phyloP scores from a whole-genome alignment of 2,329 filamentous ascomycete genomes.

The Thermoascus crustaceus region DNA sequence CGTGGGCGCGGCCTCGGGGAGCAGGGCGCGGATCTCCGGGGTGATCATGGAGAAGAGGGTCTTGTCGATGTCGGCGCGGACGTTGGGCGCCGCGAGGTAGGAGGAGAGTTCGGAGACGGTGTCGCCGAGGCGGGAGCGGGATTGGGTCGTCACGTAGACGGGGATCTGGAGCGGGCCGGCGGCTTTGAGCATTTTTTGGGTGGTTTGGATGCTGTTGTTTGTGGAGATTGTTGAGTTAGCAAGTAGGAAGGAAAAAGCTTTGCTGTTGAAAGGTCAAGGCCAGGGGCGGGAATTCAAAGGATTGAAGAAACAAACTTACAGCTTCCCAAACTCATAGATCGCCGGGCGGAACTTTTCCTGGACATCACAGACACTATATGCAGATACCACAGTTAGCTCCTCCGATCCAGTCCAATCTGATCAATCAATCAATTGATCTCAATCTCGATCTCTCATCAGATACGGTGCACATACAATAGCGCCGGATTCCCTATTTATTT shows the following conservation, averaged over 20 bases:
- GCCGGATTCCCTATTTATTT: conserved; percentile 35
- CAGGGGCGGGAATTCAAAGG: too few relatives aligned
- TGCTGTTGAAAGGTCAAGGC: too few relatives aligned
- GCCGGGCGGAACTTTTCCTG: conserved; percentile 84
- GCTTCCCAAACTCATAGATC: conserved; percentile 76
- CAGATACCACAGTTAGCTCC: not conserved
- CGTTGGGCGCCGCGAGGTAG: conserved; percentile 36
- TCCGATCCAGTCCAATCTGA: not conserved
- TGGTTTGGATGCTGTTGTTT: conserved; percentile 50
- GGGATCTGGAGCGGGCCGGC: conserved; percentile 52
- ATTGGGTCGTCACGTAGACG: conserved; percentile 80
- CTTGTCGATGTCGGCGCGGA: conserved; percentile 64
- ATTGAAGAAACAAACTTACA: conserved; percentile 44
- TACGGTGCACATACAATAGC: conserved; percentile 36
- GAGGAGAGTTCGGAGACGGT: conserved; percentile 66
- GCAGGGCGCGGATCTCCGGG: conserved; percentile 50
- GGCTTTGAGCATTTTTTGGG: conserved; percentile 60
- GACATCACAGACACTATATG: conserved; percentile 74
- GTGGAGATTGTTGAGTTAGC: not conserved
- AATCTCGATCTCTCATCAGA: too few relatives aligned
- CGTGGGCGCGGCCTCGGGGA: conserved; percentile 21
- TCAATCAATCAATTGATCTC: not conserved
- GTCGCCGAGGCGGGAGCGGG: conserved; percentile 65
- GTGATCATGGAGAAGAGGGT: conserved; percentile 83
- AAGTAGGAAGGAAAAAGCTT: conserved; percentile 3